Base-by-base conservation (phyloP, 352 stramenopile species). In the Phytopythium litorale region DNA sequence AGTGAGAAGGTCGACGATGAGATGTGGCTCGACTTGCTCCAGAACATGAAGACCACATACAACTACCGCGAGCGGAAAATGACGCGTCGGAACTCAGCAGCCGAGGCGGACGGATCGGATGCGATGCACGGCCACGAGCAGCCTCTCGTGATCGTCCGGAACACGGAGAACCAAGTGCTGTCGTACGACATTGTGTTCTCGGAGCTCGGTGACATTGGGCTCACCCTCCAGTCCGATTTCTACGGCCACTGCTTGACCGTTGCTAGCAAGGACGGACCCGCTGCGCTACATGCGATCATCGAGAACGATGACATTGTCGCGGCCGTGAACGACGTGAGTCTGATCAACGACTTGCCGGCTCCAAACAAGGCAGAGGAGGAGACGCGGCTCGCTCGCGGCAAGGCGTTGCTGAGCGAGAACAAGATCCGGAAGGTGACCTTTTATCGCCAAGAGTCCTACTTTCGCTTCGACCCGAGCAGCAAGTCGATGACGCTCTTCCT, bases 151-250 rank as follows among this genome's bases (percentile, higher is more conserved):
- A 68, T 84, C n/a, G 71, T 88, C 0, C 72, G 77, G 6, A 84
- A 88, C 58, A 84, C 76, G 23, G 54, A 66, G n/a, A 85, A 88
- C 56, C 77, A 88, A 71, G 72, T 85, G n/a, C 49, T 88, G 7
- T 84, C 75, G 40, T 85, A 85, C 60, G 76, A 88, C 51, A 81
- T 88, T 40, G 73, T 73, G 16, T 88, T 85, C 35, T 68, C 78
- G 12, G 75, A 84, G 51, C 60, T 64, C 7, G 74, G 73, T 12
- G 67, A 77, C 8, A 62, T 82, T 32, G 78, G 78, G 2, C 42
- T 88, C 0, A 55, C 65, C 12, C 61, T 88, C 5, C 78, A 85
- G 50, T 81, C 71, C 3, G 78, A 88, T 49, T 88, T 85, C 38
- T 80, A 78, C 16, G 78, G 78, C 1, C 78, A 82, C 12, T 85